Base-by-base conservation (phyloP, 2,329 filamentous ascomycete species). In the Claviceps lovelessii region DNA sequence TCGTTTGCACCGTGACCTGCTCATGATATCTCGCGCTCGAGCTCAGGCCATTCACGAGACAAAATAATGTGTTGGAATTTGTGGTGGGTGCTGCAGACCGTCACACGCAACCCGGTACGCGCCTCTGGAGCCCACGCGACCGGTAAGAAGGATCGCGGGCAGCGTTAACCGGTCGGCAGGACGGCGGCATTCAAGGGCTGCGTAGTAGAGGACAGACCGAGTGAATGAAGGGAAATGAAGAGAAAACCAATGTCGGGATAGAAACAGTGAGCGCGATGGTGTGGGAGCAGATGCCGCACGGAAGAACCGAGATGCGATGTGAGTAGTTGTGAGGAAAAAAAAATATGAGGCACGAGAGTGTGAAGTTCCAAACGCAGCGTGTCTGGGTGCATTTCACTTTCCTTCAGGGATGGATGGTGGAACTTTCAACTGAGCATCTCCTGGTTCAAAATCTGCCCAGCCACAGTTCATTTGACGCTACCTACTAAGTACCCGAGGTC, bases 1-100 rank as follows among this genome's bases (percentile, higher is more conserved):
- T 73, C 72, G 71, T 68, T 72, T 68, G 72, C 69, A 67, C 73
- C 73, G 73, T 72, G 70, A 71, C 73, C 72, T 73, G 66, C 75
- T 75, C 78, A 79, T 81, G 75, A 74, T 80, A 73, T 73, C 72
- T 72, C 68, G 68, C 67, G 66, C 62, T 58, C 54, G 52, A 60
- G 58, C 50, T 58, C 58, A 51, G 28, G 55, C 56, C 50, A 55
- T 61, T 61, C 54, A 60, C 54, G 52, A 57, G 60, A 55, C 56
- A 54, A 56, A 51, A 62, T 59, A 59, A 23, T 23, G 23, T 23
- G 23, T 23, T 23, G 23, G 23, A 23, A 23, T 23, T 58, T 57
- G 58, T 51, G 44, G 48, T 41, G 48, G 53, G 48, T 53, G 53
- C 50, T 50, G 50, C 23, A 23, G 23, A 52, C 37, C 49, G 48